Conservation (phyloP, 2,329 filamentous ascomycete genomes). For the Metarhizium robertsii region DNA sequence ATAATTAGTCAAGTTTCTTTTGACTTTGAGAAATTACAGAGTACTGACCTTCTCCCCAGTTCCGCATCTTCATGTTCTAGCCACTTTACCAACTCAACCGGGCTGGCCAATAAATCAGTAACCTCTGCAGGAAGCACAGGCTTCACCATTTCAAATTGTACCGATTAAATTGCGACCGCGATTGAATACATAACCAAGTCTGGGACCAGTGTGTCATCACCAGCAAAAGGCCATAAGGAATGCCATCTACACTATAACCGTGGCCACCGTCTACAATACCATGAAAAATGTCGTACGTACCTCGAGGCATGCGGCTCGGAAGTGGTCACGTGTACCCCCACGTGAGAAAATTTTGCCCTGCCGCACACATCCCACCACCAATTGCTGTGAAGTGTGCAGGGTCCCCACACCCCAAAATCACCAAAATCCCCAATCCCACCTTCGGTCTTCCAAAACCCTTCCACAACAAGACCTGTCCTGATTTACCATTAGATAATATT, state of each 20-base stretch:
- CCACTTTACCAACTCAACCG: conserved; percentile 29
- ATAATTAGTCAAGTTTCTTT: conserved; percentile 9
- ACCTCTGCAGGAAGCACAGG: conserved; percentile 14
- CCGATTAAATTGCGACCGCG: neutral
- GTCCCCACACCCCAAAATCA: conserved; percentile 17
- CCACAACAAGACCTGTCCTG: conserved; percentile 23
- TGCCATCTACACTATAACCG: neutral
- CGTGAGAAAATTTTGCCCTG: conserved; percentile 29
- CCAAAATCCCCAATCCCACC: conserved; percentile 12
- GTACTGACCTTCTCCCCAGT: conserved; percentile 25
- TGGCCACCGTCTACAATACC: neutral
- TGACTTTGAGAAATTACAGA: neutral
- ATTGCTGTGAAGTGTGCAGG: conserved; percentile 3
- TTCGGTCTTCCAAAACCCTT: conserved; percentile 7
- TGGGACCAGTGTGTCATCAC: neutral
- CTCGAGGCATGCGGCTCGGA: neutral
- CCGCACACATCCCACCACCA: conserved; percentile 15
- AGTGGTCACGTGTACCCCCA: conserved; percentile 18
- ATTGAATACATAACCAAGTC: conserved; percentile 2
- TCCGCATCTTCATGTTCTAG: conserved; percentile 29
- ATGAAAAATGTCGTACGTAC: neutral
- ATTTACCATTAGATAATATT: conserved; percentile 60
- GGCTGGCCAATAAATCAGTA: conserved; percentile 25
- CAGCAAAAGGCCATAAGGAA: neutral
- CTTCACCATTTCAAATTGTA: conserved; percentile 9